Evolutionary conservation across 2,329 filamentous ascomycete genomes (phyloP).

Genomic region (Hypoxylon rubiginosum): DNA sequence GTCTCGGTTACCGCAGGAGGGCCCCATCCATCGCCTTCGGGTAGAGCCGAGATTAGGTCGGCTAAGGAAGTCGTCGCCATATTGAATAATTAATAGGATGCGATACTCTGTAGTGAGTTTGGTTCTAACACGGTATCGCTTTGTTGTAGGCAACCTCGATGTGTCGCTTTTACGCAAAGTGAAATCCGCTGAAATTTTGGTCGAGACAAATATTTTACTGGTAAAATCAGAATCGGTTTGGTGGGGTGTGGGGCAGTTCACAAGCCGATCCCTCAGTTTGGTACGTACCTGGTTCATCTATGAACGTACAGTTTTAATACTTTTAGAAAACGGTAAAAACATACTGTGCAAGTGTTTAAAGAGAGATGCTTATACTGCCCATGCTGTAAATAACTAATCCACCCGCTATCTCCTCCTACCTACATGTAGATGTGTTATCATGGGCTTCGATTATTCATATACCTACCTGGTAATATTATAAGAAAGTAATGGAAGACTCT

Average conservation of each 20-base stretch:
- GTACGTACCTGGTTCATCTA: conserved; percentile 22
- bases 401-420: no score
- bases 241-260: conserved; percentile 50
- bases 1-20: conserved; percentile 85
- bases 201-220: conserved; percentile 47
- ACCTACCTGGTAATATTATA: no score
- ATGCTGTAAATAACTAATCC: no score
- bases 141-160: conserved; percentile 8
- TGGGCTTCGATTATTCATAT: no score
- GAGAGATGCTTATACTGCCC: no score
- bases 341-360: neutral
- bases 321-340: neutral
- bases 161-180: conserved; percentile 22
- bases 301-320: neutral
- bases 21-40: conserved; percentile 87
- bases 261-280: conserved; percentile 11
- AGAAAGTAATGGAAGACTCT: neutral
- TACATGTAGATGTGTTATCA: no score
- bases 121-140: conserved; percentile 1
- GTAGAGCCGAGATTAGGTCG: conserved; percentile 78
- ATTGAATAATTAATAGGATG: conserved; percentile 20
- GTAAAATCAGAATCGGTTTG: conserved; percentile 42
- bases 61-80: conserved; percentile 56
- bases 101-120: neutral
- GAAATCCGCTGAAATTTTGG: conserved; percentile 46